Percentiles rank a stretch among this genome's conserved stretches.
Evolutionary conservation across 345 rosid species (phyloP).

Genomic region (Cardamine chenopodiifolia): DNA sequence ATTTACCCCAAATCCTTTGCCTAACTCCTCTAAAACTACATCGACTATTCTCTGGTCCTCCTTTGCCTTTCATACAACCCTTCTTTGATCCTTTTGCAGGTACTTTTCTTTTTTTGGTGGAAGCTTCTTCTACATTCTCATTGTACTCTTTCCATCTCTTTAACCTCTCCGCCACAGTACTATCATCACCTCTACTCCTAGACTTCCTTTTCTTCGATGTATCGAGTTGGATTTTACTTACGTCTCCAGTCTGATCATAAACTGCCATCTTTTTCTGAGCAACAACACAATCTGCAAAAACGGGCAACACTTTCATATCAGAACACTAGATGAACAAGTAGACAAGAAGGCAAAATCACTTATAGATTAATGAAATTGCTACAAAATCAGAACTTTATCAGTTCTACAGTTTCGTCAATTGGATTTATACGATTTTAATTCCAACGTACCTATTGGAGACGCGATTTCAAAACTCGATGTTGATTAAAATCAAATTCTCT

Average conservation of each 20-base stretch:
- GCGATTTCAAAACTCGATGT: neutral
- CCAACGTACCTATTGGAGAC: conserved; percentile 21
- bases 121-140: conserved; percentile 33
- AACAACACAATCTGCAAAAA: conserved; percentile 18
- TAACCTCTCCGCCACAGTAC: conserved; percentile 55
- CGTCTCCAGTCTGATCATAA: conserved; percentile 28
- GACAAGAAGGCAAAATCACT: neutral
- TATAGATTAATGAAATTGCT: too few relatives aligned
- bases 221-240: conserved; percentile 15
- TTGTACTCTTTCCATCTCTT: conserved; percentile 65
- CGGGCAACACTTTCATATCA: neutral
- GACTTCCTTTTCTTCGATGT: conserved; percentile 58
- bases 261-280: conserved; percentile 41
- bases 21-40: conserved; percentile 78
- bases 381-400: neutral
- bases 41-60: conserved; percentile 70
- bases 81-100: conserved; percentile 80
- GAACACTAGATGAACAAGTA: neutral
- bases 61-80: conserved; percentile 96
- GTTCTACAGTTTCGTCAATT: too few relatives aligned
- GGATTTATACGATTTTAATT: neutral
- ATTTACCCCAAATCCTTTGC: conserved; percentile 91
- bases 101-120: conserved; percentile 42
- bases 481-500: conserved; percentile 9
- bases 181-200: conserved; percentile 49